Evolutionary conservation across 1,284 basidiomycete genomes (phyloP).

Genomic region (Pascua sp.): DNA sequence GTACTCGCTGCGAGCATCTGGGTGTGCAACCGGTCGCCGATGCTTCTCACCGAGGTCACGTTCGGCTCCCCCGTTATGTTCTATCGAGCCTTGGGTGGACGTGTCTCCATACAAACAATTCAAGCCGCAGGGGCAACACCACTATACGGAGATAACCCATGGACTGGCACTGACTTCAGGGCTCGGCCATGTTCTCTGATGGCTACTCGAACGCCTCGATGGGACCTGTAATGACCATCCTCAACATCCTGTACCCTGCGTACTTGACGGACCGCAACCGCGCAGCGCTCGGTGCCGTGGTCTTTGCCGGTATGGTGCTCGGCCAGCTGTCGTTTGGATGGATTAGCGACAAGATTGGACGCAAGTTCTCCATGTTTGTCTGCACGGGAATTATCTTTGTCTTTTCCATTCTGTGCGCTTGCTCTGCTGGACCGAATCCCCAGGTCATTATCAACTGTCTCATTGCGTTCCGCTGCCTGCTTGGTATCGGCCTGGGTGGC

Average conservation of each 20-base stretch:
- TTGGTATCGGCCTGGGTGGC: constrained; percentile 72
- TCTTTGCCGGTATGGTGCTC: constrained; percentile 79
- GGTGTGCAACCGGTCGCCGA: too few relatives aligned
- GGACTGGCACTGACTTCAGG: constrained; percentile 31
- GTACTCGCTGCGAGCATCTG: too few relatives aligned
- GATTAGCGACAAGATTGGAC: constrained; percentile 69
- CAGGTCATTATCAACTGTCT: constrained; percentile 70
- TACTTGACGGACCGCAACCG: constrained; percentile 53
- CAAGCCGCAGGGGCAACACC: too few relatives aligned
- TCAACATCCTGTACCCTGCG: constrained; percentile 59
- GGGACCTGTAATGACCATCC: constrained; percentile 61
- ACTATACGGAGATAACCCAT: too few relatives aligned
- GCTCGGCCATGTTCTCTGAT: constrained; percentile 80
- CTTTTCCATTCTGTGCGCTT: constrained; percentile 74
- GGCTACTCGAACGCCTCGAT: constrained; percentile 75
- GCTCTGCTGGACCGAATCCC: constrained; percentile 3
- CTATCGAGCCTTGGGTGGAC: too few relatives aligned
- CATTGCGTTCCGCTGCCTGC: constrained; percentile 74
- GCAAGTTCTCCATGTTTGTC: constrained; percentile 10
- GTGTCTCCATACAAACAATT: too few relatives aligned
- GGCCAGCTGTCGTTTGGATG: constrained; percentile 57
- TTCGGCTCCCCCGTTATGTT: too few relatives aligned
- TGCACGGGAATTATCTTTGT: constrained; percentile 70
- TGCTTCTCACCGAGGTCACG: too few relatives aligned
- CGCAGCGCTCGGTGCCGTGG: constrained; percentile 61